Percentiles rank a stretch among this genome's conserved stretches.
Evolutionary conservation across 164 flowering plant genomes (phyloP).

Genomic region (Houttuynia cordata): DNA sequence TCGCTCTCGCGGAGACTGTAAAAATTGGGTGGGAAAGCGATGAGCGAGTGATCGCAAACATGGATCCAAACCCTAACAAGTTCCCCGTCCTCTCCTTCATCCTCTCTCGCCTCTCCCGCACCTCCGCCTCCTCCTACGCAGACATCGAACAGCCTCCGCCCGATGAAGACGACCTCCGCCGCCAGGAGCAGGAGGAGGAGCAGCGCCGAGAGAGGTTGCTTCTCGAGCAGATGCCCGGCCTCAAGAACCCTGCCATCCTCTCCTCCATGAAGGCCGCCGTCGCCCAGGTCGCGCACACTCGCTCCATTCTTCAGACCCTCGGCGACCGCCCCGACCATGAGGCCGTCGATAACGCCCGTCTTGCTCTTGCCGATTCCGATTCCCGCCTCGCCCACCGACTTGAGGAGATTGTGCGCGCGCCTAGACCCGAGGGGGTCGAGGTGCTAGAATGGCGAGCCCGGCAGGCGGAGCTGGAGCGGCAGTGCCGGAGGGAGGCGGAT

Average conservation of each 20-base stretch:
- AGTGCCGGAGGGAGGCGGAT: slow-evolving; percentile 32
- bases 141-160: slow-evolving; percentile 33
- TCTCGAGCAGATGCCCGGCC: slow-evolving; percentile 30
- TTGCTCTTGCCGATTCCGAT: slow-evolving; percentile 35
- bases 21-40: not conserved
- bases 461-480: slow-evolving; percentile 29
- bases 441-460: slow-evolving; percentile 28
- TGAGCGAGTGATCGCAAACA: slow-evolving; percentile 3
- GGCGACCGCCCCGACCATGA: slow-evolving; percentile 72
- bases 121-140: too few species aligned
- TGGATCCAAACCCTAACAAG: slow-evolving; percentile 59
- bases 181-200: not conserved
- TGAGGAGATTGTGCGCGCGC: slow-evolving; percentile 34
- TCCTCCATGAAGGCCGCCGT: slow-evolving; percentile 41
- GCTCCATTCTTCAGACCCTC: slow-evolving; percentile 40
- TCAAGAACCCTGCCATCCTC: slow-evolving; percentile 22
- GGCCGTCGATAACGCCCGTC: slow-evolving; percentile 36
- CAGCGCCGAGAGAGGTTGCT: slow-evolving; percentile 3
- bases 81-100: slow-evolving; percentile 17
- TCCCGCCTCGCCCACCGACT: slow-evolving; percentile 19
- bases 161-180: not conserved
- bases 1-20: too few species aligned
- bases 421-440: slow-evolving; percentile 26
- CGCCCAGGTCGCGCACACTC: slow-evolving; percentile 45
- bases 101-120: slow-evolving; percentile 7